phyloP scores from a whole-genome alignment of 768 basidiomycete species.

The Pisolithus sp. region DNA sequence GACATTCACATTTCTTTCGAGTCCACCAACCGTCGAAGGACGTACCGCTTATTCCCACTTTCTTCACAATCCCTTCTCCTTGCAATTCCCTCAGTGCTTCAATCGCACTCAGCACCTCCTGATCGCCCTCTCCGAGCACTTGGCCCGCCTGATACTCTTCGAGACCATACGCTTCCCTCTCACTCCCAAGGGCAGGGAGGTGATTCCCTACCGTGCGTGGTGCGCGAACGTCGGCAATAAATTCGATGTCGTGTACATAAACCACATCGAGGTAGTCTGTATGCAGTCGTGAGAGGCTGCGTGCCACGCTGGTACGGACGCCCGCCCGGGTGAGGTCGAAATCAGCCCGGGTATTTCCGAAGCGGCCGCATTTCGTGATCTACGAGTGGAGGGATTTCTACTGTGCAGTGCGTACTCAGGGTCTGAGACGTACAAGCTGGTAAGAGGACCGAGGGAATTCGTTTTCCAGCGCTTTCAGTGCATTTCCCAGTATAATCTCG shows the following conservation, averaged over 20 bases:
- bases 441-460: constrained; percentile 80
- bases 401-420: neutral
- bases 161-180: constrained; percentile 61
- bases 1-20: neutral
- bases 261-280: constrained; percentile 77
- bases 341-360: constrained; percentile 40
- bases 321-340: constrained; percentile 72
- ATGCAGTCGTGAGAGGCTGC: constrained; percentile 61
- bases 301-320: constrained; percentile 59
- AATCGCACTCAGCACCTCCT: constrained; percentile 61
- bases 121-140: constrained; percentile 64
- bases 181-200: constrained; percentile 43
- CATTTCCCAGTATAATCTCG: constrained; percentile 68
- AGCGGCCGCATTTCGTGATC: constrained; percentile 87
- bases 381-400: constrained; percentile 19
- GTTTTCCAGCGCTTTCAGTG: constrained; percentile 47
- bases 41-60: constrained; percentile 76
- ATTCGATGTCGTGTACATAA: constrained; percentile 83
- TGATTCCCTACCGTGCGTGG: constrained; percentile 53
- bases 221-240: constrained; percentile 48
- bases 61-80: constrained; percentile 62
- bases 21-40: neutral
- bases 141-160: constrained; percentile 47
- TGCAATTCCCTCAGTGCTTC: constrained; percentile 61
- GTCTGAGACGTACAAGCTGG: constrained; percentile 44